phyloP scores from a whole-genome alignment of 176 grass and related monocot species.

The Juncus inflexus region DNA sequence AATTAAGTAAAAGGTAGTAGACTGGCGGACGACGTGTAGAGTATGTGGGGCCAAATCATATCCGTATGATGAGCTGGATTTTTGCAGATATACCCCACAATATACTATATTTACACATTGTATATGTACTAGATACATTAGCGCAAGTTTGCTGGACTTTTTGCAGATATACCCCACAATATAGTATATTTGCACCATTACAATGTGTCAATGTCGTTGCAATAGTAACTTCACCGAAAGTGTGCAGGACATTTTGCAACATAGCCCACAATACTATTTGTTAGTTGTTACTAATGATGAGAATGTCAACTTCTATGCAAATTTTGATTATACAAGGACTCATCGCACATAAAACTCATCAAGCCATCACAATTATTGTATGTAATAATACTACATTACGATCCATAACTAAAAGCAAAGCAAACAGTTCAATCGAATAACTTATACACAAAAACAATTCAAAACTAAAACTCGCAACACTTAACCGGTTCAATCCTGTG shows the following conservation, averaged over 20 bases:
- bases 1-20: constrained; percentile 12
- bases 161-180: neutral
- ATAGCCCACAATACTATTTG: no score
- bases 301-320: neutral
- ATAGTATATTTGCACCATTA: neutral
- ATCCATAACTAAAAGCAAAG: neutral
- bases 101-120: neutral
- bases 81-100: constrained; percentile 3
- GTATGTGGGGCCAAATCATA: neutral
- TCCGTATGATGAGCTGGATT: neutral
- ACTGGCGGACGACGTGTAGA: neutral
- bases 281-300: neutral
- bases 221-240: neutral
- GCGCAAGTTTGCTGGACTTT: neutral
- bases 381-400: no score
- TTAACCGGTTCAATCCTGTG: constrained; percentile 11
- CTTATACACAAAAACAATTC: constrained; percentile 37
- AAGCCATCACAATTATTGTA: no score
- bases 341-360: no score
- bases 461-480: constrained; percentile 3
- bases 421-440: neutral
- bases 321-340: no score
- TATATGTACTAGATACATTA: neutral
- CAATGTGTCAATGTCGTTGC: neutral
- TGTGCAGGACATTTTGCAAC: neutral